Base-by-base conservation (phyloP, 2,329 filamentous ascomycete genomes). In the Colletotrichum liaoningense region DNA sequence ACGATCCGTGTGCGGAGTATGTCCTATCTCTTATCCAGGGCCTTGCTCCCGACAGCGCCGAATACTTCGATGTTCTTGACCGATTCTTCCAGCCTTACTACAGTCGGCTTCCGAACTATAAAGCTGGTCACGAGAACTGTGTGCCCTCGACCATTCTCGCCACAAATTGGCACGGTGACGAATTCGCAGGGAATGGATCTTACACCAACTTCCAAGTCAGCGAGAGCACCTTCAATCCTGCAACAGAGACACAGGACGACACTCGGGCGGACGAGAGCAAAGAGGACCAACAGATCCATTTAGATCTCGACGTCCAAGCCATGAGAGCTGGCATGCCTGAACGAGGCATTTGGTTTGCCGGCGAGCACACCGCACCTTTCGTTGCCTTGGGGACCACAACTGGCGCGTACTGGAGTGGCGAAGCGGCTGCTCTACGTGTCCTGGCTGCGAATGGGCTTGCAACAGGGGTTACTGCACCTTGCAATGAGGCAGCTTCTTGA, bases 131-230 rank as follows among this genome's bases (percentile, higher is more conserved):
- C 1, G 76, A 84, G 0, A 79, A 83, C 1, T 93, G 92, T 78
- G 81, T 79, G 6, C 92, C 93, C 0, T 79, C 77, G 0, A 85
- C 84, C 0, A 84, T 92, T 26, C 81, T 93, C 0, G 89, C 89
- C 0, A 94, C 92, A 0, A 86, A 86, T 30, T 94, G 92, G 93
- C 86, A 90, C 26, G 86, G 85, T 54, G 92, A 94, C 77, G 88
- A 90, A 11, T 86, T 92, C 38, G 90, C 91, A 0, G 93, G 93
- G 0, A 88, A 90, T 77, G 92, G 92, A 3, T 90, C 88, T 63
- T 94, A 94, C 79, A 88, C 86, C 26, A 26, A 26, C 26, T 26
- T 26, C 4, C 26, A 26, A 26, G 26, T 26, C 26, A 26, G 26
- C 26, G 26, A 26, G 26, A 26, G 26, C 26, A 26, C 26, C 26